phyloP scores from a whole-genome alignment of 2,329 filamentous ascomycete genomes.

The Berkeleyomyces rouxiae region DNA sequence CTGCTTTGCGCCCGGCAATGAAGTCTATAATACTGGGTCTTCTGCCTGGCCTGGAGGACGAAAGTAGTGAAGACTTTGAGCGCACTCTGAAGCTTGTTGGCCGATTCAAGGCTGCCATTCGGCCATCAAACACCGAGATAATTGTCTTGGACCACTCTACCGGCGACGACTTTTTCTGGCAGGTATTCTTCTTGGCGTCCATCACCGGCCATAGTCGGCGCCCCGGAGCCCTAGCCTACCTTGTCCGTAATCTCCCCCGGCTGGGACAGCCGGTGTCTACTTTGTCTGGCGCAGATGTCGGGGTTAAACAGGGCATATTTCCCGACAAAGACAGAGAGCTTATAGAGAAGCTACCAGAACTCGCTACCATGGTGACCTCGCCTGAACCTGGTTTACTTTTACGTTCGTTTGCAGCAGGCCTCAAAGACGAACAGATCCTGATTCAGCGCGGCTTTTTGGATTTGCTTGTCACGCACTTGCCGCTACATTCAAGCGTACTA shows the following conservation, averaged over 20 bases:
- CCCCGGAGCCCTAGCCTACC: slow-evolving; percentile 73
- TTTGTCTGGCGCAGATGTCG: slow-evolving; percentile 22
- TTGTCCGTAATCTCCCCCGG: slow-evolving; percentile 59
- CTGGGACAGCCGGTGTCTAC: slow-evolving; percentile 32
- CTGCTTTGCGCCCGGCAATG: slow-evolving; percentile 65
- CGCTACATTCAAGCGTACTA: slow-evolving; percentile 65
- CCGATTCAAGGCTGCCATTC: slow-evolving; percentile 53
- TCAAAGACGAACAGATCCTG: slow-evolving; percentile 72
- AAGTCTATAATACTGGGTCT: slow-evolving; percentile 83
- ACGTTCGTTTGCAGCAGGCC: slow-evolving; percentile 78
- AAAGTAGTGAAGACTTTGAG: slow-evolving; percentile 94
- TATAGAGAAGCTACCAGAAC: slow-evolving; percentile 10
- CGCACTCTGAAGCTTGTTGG: slow-evolving; percentile 65
- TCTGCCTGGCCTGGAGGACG: slow-evolving; percentile 82
- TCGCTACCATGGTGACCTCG: slow-evolving; percentile 54
- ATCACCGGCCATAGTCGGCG: slow-evolving; percentile 79
- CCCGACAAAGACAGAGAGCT: slow-evolving; percentile 23
- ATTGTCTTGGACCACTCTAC: slow-evolving; percentile 37
- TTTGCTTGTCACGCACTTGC: slow-evolving; percentile 75
- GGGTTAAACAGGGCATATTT: slow-evolving; percentile 21
- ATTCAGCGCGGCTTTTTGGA: slow-evolving; percentile 92
- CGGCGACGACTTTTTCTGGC: slow-evolving; percentile 88
- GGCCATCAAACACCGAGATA: slow-evolving; percentile 27
- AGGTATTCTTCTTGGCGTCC: slow-evolving; percentile 85
- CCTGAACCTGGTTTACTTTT: slow-evolving; percentile 85